phyloP scores from a whole-genome alignment of 352 stramenopile species.

The Peronospora destructor region DNA sequence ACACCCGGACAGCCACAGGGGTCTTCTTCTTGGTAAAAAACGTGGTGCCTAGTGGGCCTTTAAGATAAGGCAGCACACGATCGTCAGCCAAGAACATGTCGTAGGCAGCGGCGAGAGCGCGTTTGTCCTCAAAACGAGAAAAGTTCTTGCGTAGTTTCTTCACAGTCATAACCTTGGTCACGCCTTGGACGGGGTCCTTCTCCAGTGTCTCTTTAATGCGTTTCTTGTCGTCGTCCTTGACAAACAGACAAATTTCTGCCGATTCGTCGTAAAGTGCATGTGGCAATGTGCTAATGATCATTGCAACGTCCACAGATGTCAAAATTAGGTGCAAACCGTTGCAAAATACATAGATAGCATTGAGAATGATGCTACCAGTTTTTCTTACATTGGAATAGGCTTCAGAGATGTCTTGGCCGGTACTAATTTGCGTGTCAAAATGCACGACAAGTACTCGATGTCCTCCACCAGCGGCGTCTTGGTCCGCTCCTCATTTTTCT shows the following conservation, averaged over 20 bases:
- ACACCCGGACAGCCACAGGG: slow-evolving; percentile 66
- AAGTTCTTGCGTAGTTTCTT: slow-evolving; percentile 84
- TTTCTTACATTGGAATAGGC: slow-evolving; percentile 55
- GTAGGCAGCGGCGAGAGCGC: slow-evolving; percentile 63
- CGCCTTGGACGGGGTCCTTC: slow-evolving; percentile 43
- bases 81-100: slow-evolving; percentile 75
- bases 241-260: slow-evolving; percentile 69
- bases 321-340: not conserved
- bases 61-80: slow-evolving; percentile 68
- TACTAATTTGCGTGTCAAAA: slow-evolving; percentile 68
- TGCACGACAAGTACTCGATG: slow-evolving; percentile 55
- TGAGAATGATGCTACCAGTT: not conserved
- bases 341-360: not conserved
- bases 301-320: slow-evolving; percentile 7
- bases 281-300: slow-evolving; percentile 39
- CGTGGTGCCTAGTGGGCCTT: slow-evolving; percentile 55
- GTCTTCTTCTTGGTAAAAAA: slow-evolving; percentile 82
- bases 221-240: slow-evolving; percentile 82
- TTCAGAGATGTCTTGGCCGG: slow-evolving; percentile 66
- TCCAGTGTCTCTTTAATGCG: slow-evolving; percentile 67
- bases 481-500: slow-evolving; percentile 30
- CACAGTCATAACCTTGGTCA: slow-evolving; percentile 71
- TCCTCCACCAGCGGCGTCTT: slow-evolving; percentile 60
- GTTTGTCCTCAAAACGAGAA: slow-evolving; percentile 64
- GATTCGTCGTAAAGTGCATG: slow-evolving; percentile 50